Base-by-base conservation (phyloP, 148 eudicot genomes). In the Amaranthus hypochondriacus region DNA sequence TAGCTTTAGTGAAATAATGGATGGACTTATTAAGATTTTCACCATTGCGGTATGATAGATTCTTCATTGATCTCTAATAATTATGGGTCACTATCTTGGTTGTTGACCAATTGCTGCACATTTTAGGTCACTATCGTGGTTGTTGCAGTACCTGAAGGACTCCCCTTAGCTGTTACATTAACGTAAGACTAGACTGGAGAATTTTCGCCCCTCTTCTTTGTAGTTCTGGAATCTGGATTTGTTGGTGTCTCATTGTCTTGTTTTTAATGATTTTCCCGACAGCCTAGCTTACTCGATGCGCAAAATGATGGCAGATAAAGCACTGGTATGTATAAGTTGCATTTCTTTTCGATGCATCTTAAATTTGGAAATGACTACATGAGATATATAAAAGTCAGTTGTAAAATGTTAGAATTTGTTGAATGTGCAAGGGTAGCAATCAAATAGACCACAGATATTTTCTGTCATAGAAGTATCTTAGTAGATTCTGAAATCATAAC, bases 301-400 rank as follows among this genome's bases (percentile, higher is more conserved):
- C 80, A 93, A 93, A 80, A 93, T 93, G 98, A 93, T 93, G 98
- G 95, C 91, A 66, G 98, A 93, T 82, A 93, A 91, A 85, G 98
- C 98, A 74, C 68, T 91, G 88, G 97, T 85, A 86, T 42, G 82
- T 81, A 18, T 65, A 59, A 56, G 74, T 10, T 62, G 3, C 9
- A 51, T 53, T 52, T 12, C 14, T 67, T 48, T 50, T 18, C 21
- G 44, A 55, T 71, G 68, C 62, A 47, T 60, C 9, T 15, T 39
- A 46, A 0, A 56, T 44, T 14, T 46, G 48, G 11, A 7, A 54
- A 62, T 70, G 15, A 13, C 50, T 43, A 46, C 15, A 12, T 64
- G 10, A 28, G 39, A 28, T 28, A 28, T 28, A 28, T 28, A 28
- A 28, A 28, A 28, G 39, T 28, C 39, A 28, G 39, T 28, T 28